These are phyloP conservation scores for Nemania serpens DNA, from an alignment of 2,329 filamentous ascomycete genomes.

Conservation along the genomic window DNA sequence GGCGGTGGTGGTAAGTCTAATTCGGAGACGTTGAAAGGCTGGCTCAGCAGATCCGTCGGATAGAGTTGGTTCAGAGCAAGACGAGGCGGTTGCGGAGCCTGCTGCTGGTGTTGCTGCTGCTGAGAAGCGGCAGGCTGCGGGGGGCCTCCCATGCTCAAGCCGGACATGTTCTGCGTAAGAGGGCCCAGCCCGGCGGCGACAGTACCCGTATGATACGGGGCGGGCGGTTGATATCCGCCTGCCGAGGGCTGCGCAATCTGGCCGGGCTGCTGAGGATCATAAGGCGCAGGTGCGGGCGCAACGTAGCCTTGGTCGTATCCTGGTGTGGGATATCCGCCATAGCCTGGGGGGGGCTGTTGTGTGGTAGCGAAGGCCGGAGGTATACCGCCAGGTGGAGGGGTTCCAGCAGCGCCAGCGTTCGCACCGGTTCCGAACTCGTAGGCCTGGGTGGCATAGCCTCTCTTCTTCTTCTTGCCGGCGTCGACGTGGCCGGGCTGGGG, in stretches of 20 bases:
- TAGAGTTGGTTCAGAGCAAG: constrained; percentile 83
- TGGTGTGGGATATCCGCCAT: constrained; percentile 62
- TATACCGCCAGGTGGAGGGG: constrained; percentile 47
- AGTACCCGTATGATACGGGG: constrained; percentile 66
- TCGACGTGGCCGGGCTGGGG: constrained; percentile 44
- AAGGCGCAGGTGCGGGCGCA: constrained; percentile 41
- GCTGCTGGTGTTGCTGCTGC: constrained; percentile 58
- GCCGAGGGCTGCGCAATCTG: constrained; percentile 50
- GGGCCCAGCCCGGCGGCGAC: constrained; percentile 65
- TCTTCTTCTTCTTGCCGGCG: constrained; percentile 80
- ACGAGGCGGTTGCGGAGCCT: constrained; percentile 53
- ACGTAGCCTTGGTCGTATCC: constrained; percentile 45
- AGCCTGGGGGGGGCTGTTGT: constrained; percentile 52
- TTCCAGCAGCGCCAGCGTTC: constrained; percentile 65
- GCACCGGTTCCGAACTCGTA: constrained; percentile 90
- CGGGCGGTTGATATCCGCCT: constrained; percentile 70
- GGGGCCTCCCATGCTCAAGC: constrained; percentile 76
- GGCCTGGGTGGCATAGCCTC: constrained; percentile 90
- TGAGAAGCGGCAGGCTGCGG: constrained; percentile 57
- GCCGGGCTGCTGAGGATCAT: constrained; percentile 50
- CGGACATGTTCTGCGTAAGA: constrained; percentile 82
- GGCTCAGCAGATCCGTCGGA: constrained; percentile 86
- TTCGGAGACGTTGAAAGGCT: constrained; percentile 93
- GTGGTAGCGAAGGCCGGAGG: constrained; percentile 43
- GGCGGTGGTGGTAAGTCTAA: constrained; percentile 89